Evolutionary conservation across 371 early-diverging fungal species (phyloP), one percentile per base, ranked within the genome.

Genomic region (Cokeromyces recurvatus): DNA sequence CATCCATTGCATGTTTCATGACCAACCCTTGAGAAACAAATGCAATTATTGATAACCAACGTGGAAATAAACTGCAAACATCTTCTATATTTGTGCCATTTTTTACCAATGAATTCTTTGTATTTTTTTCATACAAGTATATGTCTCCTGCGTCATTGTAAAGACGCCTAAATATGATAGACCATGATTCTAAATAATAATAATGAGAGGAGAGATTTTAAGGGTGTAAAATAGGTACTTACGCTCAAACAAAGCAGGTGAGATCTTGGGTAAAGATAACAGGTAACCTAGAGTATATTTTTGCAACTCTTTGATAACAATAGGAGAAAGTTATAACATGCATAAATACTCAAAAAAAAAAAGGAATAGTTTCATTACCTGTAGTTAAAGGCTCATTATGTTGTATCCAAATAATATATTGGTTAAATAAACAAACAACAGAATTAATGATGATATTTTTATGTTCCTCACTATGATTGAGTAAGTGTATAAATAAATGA

Each of bases 1-100:
- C 64, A 44, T 73, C 73, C 25, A 69, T 44, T 2, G 69, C 69
- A 55, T 73, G 73, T 15, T 66, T 64, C 60, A 73, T 68, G 7
- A 73, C 46, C 3, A 59, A n/a, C 0, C 69, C 67, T 14, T 50
- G 48, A 4, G 52, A 38, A 22, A 57, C 60, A 36, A 73, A 69
- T 9, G 69, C 73, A 12, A 69, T 57, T 8, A 37, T 56, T 10
- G 62, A 52, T 14, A 73, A 39, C 73, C 73, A 73, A 2, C 31
- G 40, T 16, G 73, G 61, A 45, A 72, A 68, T 2, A 64, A 16
- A n/a, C 19, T 42, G n/a, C 45, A 31, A 3, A 68, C 25, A 20
- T 34, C 36, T 9, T 47, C 35, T 9, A 43, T 17, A 6, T 36
- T 57, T 15, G 47, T 12, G 0, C 20, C 16, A 23, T 24, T 39